Base-by-base conservation (phyloP, 306 rosid genomes). In the Inga laurina region DNA sequence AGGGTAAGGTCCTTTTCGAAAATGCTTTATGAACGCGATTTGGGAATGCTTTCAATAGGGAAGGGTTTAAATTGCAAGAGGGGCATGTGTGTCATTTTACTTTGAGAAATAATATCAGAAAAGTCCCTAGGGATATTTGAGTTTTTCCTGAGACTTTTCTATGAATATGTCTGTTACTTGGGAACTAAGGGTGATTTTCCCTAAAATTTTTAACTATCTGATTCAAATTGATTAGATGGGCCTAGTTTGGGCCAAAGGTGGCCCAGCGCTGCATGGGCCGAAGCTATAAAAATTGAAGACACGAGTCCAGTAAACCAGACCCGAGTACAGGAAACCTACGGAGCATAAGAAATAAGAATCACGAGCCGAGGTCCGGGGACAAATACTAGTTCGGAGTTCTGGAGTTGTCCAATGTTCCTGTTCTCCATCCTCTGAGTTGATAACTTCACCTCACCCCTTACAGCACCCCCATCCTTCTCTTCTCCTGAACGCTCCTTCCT, bases 401-500 rank as follows among this genome's bases (percentile, higher is more conserved):
- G 21, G 35, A 22, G 32, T 5, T 43, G 75, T 71, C 54, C 56
- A 15, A 13, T 34, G 44, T n/a, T 43, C 43, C 9, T 65, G 41
- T 64, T 12, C 75, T 21, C 34, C 37, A 44, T 35, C 54, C 22
- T 43, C 48, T 43, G 75, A 30, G 43, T 6, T 14, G 43, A 32
- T 65, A 30, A 30, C n/a, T 32, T 65, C 43, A 7, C 71, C 75
- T 3, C 75, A 15, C 43, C 74, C 0, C 74, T 41, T 34, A 21
- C 2, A 44, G 5, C 10, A 9, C 75, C 75, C 1, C 3, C 35
- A 9, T 21, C 46, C 46, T 10, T 75, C 52, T 85, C 71, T 32
- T 21, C 59, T 52, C 73, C 79, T 15, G 18, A 71, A 72, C 88
- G 84, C 46, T 84, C 78, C 14, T 84, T 74, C 77, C 75, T 3